Evolutionary conservation across 345 rosid genomes (phyloP).

Genomic region (Populus nigra): DNA sequence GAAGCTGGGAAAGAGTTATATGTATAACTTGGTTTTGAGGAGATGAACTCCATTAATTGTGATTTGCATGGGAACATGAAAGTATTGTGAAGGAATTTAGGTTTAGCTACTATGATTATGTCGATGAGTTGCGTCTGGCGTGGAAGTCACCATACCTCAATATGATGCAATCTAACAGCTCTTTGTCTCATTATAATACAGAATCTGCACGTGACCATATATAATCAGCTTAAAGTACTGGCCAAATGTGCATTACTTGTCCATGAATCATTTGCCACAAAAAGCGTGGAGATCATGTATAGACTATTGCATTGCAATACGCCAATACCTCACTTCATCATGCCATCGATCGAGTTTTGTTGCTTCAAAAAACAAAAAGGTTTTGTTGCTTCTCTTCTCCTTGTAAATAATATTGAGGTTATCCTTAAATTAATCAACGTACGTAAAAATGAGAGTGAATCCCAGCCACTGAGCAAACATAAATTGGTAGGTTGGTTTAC

Average conservation of each 20-base stretch:
- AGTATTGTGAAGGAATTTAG: neutral
- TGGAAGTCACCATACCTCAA: constrained; percentile 25
- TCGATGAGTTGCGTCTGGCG: constrained; percentile 18
- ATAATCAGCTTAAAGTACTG: neutral
- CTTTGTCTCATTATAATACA: constrained; percentile 18
- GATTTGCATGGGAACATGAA: constrained; percentile 1
- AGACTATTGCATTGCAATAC: too few species aligned
- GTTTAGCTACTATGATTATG: neutral
- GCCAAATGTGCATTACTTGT: neutral
- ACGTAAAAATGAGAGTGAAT: too few species aligned
- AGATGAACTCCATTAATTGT: too few species aligned
- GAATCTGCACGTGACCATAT: constrained; percentile 22
- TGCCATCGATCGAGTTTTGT: too few species aligned
- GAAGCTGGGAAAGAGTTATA: neutral
- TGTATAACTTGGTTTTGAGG: too few species aligned
- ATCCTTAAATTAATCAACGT: too few species aligned
- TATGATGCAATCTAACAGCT: constrained; percentile 13
- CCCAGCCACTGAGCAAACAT: too few species aligned
- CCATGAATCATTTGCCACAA: neutral
- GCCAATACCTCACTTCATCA: too few species aligned
- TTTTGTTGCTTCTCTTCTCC: too few species aligned
- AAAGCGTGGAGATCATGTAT: neutral
- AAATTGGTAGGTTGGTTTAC: too few species aligned
- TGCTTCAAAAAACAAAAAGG: too few species aligned
- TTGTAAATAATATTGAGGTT: too few species aligned